A percentile compares a stretch with the other conserved stretches of the same genome.
Conservation (phyloP, 2,329 filamentous ascomycete species). For the Albifimbria verrucaria region DNA sequence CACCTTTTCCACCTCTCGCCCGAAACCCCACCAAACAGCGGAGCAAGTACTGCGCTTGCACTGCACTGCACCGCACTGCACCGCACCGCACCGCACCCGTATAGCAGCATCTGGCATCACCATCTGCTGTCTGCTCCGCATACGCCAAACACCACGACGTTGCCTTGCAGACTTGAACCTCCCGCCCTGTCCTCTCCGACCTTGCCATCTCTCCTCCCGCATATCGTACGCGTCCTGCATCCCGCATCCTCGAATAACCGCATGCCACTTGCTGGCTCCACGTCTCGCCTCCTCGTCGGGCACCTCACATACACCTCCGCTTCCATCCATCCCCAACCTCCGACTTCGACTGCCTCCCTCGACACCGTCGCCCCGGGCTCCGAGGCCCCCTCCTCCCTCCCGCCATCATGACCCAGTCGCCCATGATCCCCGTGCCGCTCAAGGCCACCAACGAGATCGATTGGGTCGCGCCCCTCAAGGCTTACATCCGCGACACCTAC, state of each 20-base stretch:
- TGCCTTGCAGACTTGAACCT: neutral
- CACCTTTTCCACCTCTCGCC: neutral
- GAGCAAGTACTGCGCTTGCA: too few relatives aligned
- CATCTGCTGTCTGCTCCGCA: neutral
- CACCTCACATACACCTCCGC: neutral
- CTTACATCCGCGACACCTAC: slow-evolving; percentile 89
- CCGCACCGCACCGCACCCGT: neutral
- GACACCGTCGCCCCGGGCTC: neutral
- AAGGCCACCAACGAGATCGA: slow-evolving; percentile 97
- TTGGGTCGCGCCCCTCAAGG: slow-evolving; percentile 89
- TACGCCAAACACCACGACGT: neutral
- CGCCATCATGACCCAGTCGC: slow-evolving; percentile 70
- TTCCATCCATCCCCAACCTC: neutral
- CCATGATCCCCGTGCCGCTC: slow-evolving; percentile 92
- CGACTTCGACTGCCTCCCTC: neutral
- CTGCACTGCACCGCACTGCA: neutral
- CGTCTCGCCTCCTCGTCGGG: neutral
- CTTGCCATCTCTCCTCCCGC: too few relatives aligned
- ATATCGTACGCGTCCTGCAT: too few relatives aligned
- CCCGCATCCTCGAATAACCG: too few relatives aligned
- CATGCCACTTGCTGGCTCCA: slow-evolving; percentile 1
- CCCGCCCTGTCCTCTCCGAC: too few relatives aligned
- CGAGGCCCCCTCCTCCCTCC: slow-evolving; percentile 8
- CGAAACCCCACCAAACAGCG: slow-evolving; percentile 1
- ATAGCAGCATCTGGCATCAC: neutral